Percentiles rank a stretch among this genome's conserved stretches.
Conservation (phyloP, 768 basidiomycete genomes). For the Lactifluus hygrophoroides region DNA sequence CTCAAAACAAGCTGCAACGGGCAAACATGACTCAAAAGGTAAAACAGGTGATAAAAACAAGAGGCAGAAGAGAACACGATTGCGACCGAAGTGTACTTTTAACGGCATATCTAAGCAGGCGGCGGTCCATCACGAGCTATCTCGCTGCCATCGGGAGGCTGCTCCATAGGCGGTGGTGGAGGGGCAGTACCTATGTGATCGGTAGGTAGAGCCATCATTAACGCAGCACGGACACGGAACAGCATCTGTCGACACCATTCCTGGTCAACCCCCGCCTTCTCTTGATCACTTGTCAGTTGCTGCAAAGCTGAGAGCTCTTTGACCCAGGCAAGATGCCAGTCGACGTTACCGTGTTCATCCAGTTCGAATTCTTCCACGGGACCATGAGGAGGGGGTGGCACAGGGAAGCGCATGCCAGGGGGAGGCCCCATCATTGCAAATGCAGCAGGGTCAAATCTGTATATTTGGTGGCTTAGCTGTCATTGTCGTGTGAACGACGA, state of each 20-base stretch:
- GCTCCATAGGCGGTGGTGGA: conserved; percentile 17
- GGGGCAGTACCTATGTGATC: conserved; percentile 14
- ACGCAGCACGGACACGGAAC: conserved; percentile 61
- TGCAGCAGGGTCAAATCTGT: conserved; percentile 61
- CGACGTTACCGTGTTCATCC: conserved; percentile 71
- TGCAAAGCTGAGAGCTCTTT: conserved; percentile 73
- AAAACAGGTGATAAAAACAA: background rate
- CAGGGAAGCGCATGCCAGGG: conserved; percentile 54
- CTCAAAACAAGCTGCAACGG: too few species aligned
- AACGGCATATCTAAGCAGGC: conserved; percentile 11
- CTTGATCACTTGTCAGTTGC: conserved; percentile 71
- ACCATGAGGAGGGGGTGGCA: conserved; percentile 50
- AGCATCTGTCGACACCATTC: conserved; percentile 88
- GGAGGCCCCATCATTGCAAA: conserved; percentile 46
- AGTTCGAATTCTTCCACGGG: conserved; percentile 60
- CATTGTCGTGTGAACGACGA: background rate
- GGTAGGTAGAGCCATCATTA: conserved; percentile 41
- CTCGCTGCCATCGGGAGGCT: conserved; percentile 12
- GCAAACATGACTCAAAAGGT: background rate
- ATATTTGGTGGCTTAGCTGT: conserved; percentile 1
- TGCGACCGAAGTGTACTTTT: background rate
- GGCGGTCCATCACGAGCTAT: conserved; percentile 17
- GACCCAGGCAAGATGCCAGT: conserved; percentile 73
- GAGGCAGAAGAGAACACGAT: background rate
- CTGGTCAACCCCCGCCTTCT: conserved; percentile 69